Base-by-base conservation (phyloP, 169 alveolate genomes). In the Plasmodium berghei region DNA sequence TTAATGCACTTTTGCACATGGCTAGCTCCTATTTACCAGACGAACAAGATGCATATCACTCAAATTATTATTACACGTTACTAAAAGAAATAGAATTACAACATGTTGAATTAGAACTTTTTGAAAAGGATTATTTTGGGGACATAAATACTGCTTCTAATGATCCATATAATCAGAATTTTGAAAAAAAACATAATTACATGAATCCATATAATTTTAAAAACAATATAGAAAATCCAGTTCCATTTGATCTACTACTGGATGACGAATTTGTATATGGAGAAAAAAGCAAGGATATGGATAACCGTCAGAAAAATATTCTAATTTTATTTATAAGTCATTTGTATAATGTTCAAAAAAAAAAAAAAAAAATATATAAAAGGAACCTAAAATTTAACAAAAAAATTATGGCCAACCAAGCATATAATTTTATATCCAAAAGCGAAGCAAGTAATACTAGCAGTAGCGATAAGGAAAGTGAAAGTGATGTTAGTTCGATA, bases 211-310 rank as follows among this genome's bases (percentile, higher is more conserved):
- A 28, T 18, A 18, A 0, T 54, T 49, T 20, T 9, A 20, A 16
- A 24, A 63, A 75, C 24, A 40, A 75, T 5, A 48, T 45, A 16
- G 77, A 75, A 18, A 62, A 55, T 9, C 71, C 89, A 12, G 48
- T 63, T 40, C 73, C 74, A n/a, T 75, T 75, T 48, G 89, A 55
- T 28, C 14, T 75, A 12, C 61, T 66, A 26, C 6, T 63, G 8
- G 89, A 58, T 63, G 89, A 75, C 9, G 89, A 75, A n/a, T 75
- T 75, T 24, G 62, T 56, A 28, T 75, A 75, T 34, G 89, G 89
- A n/a, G 67, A 54, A 45, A 69, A 28, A 62, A 63, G 89, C 26
- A 49, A 8, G n/a, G 55, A 63, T 12, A 1, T 75, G 28, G 89
- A 75, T 42, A 62, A 20, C 1, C 63, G 64, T 4, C 89, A 75